These are phyloP conservation scores for Xylariaceae sp. DNA, from an alignment of 2,329 filamentous ascomycete genomes.

Conservation along the genomic window DNA sequence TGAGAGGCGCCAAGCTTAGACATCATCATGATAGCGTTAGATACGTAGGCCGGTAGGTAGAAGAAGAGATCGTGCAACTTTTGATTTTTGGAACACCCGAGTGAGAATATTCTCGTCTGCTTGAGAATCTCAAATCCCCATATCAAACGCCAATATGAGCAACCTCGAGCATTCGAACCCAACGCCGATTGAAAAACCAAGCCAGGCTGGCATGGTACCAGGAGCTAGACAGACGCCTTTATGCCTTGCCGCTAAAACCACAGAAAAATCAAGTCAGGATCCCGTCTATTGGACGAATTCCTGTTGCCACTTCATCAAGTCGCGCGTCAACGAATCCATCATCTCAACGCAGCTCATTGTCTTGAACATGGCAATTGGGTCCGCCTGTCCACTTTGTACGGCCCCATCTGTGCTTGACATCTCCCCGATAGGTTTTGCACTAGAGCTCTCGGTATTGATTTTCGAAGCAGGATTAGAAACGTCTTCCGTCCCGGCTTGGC, in stretches of 20 bases:
- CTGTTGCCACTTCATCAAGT: constrained; percentile 81
- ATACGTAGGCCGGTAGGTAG: background rate
- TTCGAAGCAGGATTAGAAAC: constrained; percentile 33
- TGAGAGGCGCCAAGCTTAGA: background rate
- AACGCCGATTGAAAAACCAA: constrained; percentile 26
- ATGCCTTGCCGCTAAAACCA: constrained; percentile 9
- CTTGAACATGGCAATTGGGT: constrained; percentile 52
- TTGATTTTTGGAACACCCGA: background rate
- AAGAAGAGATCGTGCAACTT: background rate
- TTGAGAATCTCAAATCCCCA: constrained; percentile 2
- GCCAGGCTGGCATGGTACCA: constrained; percentile 19
- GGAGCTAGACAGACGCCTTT: constrained; percentile 17
- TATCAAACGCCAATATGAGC: constrained; percentile 11
- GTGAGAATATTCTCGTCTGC: background rate
- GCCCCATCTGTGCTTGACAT: constrained; percentile 26
- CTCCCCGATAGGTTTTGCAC: constrained; percentile 18
- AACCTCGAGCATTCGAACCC: constrained; percentile 7
- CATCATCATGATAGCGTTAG: background rate
- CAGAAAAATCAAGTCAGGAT: constrained; percentile 7
- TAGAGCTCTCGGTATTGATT: constrained; percentile 34
- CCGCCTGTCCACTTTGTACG: constrained; percentile 30
- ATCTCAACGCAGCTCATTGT: constrained; percentile 75
- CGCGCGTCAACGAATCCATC: constrained; percentile 80
- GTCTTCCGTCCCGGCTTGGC: constrained; percentile 38
- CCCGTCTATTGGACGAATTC: constrained; percentile 46